Base-by-base conservation (phyloP, 768 basidiomycete species). In the Kockovaella imperatae region DNA sequence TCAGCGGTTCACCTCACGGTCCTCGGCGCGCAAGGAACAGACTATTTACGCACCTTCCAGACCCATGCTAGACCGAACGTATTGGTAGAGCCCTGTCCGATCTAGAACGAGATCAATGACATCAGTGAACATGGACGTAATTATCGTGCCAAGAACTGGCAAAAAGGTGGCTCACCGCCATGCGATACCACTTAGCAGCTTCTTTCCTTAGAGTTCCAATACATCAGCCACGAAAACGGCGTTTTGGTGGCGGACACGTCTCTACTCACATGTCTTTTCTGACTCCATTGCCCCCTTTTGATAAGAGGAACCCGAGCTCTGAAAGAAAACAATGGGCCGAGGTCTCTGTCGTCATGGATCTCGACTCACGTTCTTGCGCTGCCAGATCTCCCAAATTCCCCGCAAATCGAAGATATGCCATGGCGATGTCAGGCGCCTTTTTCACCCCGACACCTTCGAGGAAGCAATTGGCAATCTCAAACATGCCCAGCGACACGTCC, bases 231-330 rank as follows among this genome's bases (percentile, higher is more conserved):
- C n/a, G 7, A 26, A 30, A 32, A 21, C 28, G 3, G 11, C 18
- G 20, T 13, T 21, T 20, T 39, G 36, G 8, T 24, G 18, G 4
- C 20, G 38, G 38, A n/a, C n/a, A n/a, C n/a, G n/a, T n/a, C n/a
- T n/a, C n/a, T n/a, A n/a, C 60, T 54, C 34, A 57, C 67, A 66
- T 67, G 52, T 71, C 69, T 51, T 71, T 71, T 56, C 69, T 71
- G 15, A 71, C 40, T 20, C 67, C 67, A 24, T 42, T 54, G 21
- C 55, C 50, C 2, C 69, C 69, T 40, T 67, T 67, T 2, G 60
- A 64, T 40, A 69, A 42, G 23, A 71, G 36, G 47, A 62, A 64
- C 4, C 65, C 69, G 11, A 71, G 57, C 47, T 71, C 69, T 70
- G 39, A 24, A 17, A 10, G n/a, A 15, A 17, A 35, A 31, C 21